Conservation (phyloP, 306 rosid species). For the Begonia loranthoides region DNA sequence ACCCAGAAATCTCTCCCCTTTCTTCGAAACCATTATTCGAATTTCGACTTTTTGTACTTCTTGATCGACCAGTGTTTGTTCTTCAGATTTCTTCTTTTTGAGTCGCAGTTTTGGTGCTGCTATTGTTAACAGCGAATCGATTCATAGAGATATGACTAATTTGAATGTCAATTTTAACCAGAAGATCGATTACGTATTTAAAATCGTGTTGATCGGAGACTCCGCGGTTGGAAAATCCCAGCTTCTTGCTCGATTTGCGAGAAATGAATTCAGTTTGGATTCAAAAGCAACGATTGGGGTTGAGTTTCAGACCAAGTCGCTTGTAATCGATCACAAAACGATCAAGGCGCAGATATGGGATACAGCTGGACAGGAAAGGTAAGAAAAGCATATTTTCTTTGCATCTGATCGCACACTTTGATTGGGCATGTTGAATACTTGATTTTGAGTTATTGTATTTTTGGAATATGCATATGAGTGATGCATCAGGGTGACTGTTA, state of each 20-base stretch:
- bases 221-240: slow-evolving; percentile 93
- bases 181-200: slow-evolving; percentile 79
- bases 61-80: neutral
- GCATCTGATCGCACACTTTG: neutral
- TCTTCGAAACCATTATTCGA: neutral
- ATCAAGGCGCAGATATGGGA: slow-evolving; percentile 99
- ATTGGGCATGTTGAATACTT: neutral
- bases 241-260: slow-evolving; percentile 62
- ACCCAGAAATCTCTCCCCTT: too few relatives aligned
- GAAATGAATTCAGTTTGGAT: slow-evolving; percentile 63
- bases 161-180: slow-evolving; percentile 47
- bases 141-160: slow-evolving; percentile 33
- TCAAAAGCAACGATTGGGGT: slow-evolving; percentile 90
- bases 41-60: neutral
- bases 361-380: slow-evolving; percentile 99
- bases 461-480: neutral
- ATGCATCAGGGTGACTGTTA: neutral
- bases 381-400: neutral
- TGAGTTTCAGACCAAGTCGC: slow-evolving; percentile 79
- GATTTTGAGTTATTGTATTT: neutral
- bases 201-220: slow-evolving; percentile 83
- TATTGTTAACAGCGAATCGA: neutral
- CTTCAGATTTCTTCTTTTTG: neutral
- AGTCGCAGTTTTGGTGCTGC: neutral
- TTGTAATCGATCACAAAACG: slow-evolving; percentile 61